Percentiles rank a stretch among this genome's conserved stretches.
phyloP scores from a whole-genome alignment of 208 protist species.

The Wallacemonas sp. region DNA sequence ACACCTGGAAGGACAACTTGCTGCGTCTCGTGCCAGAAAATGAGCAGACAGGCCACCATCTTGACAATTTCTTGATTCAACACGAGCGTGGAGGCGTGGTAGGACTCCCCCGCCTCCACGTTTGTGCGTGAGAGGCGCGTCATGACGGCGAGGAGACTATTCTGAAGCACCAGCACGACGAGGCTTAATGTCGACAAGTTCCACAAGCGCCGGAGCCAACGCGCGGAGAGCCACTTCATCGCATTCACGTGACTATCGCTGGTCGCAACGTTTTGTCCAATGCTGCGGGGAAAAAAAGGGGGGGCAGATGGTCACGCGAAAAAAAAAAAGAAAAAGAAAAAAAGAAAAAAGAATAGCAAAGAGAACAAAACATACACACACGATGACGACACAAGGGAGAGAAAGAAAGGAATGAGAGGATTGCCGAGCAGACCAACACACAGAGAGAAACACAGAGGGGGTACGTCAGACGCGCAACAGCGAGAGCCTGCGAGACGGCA shows the following conservation, averaged over 20 bases:
- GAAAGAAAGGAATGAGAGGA: too few species aligned
- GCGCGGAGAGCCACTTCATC: neutral
- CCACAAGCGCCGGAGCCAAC: constrained; percentile 12
- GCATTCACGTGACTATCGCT: too few species aligned
- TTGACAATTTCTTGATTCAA: constrained; percentile 82
- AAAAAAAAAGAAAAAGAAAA: neutral
- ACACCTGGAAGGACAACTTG: neutral
- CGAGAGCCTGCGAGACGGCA: too few species aligned
- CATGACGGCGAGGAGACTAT: constrained; percentile 70
- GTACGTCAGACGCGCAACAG: too few species aligned
- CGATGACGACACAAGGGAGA: too few species aligned
- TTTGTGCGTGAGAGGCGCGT: constrained; percentile 63
- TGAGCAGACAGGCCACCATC: constrained; percentile 63
- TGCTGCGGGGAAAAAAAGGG: neutral
- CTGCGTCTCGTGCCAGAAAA: constrained; percentile 35
- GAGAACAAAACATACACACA: neutral
- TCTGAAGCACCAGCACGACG: constrained; percentile 74
- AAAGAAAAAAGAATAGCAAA: constrained; percentile 1
- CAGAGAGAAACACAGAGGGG: too few species aligned
- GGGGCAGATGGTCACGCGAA: neutral
- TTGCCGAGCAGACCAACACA: too few species aligned
- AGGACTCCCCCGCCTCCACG: constrained; percentile 32
- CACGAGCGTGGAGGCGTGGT: constrained; percentile 66
- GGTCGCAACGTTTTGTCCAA: too few species aligned
- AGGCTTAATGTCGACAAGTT: constrained; percentile 58